These are phyloP conservation scores for Phyllosticta citriasiana DNA, from an alignment of 2,329 filamentous ascomycete species.

Conservation along the genomic window DNA sequence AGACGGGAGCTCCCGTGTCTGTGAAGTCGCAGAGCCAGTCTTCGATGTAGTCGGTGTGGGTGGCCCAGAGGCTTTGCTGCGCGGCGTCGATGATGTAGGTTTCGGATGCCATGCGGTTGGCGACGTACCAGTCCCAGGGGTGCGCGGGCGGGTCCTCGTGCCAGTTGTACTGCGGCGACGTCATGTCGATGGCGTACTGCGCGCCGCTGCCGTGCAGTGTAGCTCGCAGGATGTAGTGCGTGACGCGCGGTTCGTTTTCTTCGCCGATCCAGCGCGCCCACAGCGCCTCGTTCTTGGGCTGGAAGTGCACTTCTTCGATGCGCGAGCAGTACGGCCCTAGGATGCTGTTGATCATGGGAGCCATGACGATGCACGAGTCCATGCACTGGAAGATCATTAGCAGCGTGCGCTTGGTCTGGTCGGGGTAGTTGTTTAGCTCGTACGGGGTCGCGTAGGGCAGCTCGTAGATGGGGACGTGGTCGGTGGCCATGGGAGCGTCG, in stretches of 20 bases:
- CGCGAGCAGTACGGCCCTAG: neutral
- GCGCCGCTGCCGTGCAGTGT: neutral
- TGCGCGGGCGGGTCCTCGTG: neutral
- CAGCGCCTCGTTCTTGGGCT: neutral
- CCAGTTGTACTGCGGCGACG: neutral
- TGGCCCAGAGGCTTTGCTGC: neutral
- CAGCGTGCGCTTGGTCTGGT: neutral
- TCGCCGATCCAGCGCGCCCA: neutral
- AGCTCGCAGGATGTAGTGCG: neutral
- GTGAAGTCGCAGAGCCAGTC: neutral
- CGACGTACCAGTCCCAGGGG: neutral
- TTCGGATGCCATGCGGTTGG: neutral
- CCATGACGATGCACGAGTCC: neutral
- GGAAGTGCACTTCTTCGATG: neutral
- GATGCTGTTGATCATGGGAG: neutral
- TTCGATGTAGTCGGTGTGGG: neutral
- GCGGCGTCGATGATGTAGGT: neutral
- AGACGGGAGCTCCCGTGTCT: neutral
- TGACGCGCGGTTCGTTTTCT: neutral
- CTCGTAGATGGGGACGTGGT: neutral
- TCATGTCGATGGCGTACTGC: neutral
- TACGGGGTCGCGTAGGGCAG: neutral
- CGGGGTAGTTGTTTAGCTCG: no score
- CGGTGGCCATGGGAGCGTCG: neutral
- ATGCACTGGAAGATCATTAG: conserved; percentile 2